These are phyloP conservation scores for Tetrahymena thermophila DNA, from an alignment of 73 alveolate species.

Conservation along the genomic window DNA sequence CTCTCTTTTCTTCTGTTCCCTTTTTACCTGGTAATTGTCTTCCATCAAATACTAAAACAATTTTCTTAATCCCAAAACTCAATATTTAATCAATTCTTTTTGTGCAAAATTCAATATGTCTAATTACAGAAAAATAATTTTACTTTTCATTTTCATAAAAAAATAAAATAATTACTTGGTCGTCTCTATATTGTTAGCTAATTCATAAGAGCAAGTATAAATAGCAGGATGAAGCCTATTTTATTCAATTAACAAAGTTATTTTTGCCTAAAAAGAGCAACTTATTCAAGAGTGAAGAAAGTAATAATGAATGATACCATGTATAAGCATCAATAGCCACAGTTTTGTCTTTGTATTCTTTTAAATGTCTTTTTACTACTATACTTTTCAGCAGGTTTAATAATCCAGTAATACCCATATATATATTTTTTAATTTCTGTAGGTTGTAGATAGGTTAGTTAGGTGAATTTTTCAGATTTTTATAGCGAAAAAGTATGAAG, in stretches of 20 bases:
- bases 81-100: constrained; percentile 65
- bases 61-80: constrained; percentile 61
- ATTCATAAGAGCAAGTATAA: constrained; percentile 73
- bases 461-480: too few species aligned
- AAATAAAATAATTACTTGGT: background rate
- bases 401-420: constrained; percentile 85
- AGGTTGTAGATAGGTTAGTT: background rate
- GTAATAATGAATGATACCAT: constrained; percentile 51
- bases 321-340: constrained; percentile 92
- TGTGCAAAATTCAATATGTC: constrained; percentile 69
- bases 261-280: background rate
- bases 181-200: constrained; percentile 61
- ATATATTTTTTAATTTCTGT: background rate
- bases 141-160: too few species aligned
- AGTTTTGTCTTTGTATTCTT: constrained; percentile 67
- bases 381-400: constrained; percentile 69
- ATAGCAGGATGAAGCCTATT: constrained; percentile 88
- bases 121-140: background rate
- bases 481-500: background rate
- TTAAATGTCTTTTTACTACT: constrained; percentile 64
- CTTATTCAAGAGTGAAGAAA: background rate
- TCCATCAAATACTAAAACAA: constrained; percentile 97
- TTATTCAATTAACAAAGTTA: background rate
- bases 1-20: constrained; percentile 71
- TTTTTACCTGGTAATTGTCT: constrained; percentile 87